Evolutionary conservation across 495 filamentous ascomycete species (phyloP).

Genomic region (Penicillium lividum): DNA sequence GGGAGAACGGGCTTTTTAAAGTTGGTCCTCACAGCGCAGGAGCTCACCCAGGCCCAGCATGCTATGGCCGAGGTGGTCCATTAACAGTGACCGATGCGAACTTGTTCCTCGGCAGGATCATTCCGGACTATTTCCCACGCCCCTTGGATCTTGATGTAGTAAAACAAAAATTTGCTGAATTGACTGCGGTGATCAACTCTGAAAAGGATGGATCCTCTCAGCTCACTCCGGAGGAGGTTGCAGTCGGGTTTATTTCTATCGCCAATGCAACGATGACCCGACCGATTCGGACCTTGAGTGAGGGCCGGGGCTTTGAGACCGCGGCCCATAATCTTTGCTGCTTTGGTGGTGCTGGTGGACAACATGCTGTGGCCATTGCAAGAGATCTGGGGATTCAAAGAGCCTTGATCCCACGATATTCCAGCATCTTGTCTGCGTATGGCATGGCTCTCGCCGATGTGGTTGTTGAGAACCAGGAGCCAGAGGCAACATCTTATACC

Average conservation of each 20-base stretch:
- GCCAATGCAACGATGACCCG: constrained; percentile 13
- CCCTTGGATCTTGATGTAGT: constrained; percentile 71
- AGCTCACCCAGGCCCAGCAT: constrained; percentile 85
- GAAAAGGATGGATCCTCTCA: constrained; percentile 28
- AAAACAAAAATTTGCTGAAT: constrained; percentile 66
- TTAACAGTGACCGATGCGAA: constrained; percentile 91
- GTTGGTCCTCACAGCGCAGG: constrained; percentile 87
- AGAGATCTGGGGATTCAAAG: constrained; percentile 30
- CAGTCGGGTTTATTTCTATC: constrained; percentile 30
- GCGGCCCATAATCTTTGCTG: constrained; percentile 32
- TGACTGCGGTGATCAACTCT: constrained; percentile 71
- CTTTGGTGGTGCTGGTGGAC: constrained; percentile 45
- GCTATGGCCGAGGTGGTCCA: constrained; percentile 87
- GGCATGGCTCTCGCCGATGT: constrained; percentile 39
- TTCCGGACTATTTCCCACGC: constrained; percentile 83
- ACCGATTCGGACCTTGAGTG: constrained; percentile 26
- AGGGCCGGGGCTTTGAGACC: constrained; percentile 34
- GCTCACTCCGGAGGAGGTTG: constrained; percentile 75
- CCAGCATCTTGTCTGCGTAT: constrained; percentile 38
- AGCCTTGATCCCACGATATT: constrained; percentile 38
- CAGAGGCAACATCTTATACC: constrained; percentile 2
- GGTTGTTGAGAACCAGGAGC: constrained; percentile 11
- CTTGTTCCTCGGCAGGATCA: constrained; percentile 74
- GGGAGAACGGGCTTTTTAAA: constrained; percentile 82
- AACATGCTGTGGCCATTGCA: constrained; percentile 38